Conservation (phyloP, 2,329 filamentous ascomycete genomes). For the Coccinonectria pachysandricola region DNA sequence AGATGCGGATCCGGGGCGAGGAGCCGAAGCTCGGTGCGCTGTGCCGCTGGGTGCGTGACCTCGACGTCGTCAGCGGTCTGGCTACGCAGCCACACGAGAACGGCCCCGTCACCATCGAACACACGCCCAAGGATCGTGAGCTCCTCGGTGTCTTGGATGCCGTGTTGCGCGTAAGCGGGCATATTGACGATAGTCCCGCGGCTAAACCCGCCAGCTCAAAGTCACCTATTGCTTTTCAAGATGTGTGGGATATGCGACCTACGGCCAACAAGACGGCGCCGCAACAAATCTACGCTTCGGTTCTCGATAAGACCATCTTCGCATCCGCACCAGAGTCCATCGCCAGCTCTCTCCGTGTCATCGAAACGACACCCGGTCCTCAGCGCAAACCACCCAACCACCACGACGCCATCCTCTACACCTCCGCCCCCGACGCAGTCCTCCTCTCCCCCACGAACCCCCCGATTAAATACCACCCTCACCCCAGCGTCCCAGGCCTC, state of each 20-base stretch:
- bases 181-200: conserved; percentile 39
- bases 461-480: conserved; percentile 43
- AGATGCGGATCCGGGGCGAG: conserved; percentile 58
- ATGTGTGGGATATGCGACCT: conserved; percentile 49
- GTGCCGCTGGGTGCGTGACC: conserved; percentile 62
- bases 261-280: conserved; percentile 25
- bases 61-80: conserved; percentile 58
- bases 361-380: conserved; percentile 50
- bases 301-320: conserved; percentile 48
- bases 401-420: conserved; percentile 55
- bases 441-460: conserved; percentile 34
- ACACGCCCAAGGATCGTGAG: conserved; percentile 39
- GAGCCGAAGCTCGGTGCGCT: conserved; percentile 58
- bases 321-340: conserved; percentile 26
- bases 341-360: conserved; percentile 38
- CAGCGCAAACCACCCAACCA: conserved; percentile 58
- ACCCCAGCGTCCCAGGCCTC: conserved; percentile 53
- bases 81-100: conserved; percentile 42
- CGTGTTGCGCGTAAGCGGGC: conserved; percentile 52
- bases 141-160: conserved; percentile 53
- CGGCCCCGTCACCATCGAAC: conserved; percentile 19
- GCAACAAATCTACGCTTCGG: conserved; percentile 42
- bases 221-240: conserved; percentile 45
- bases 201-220: conserved; percentile 22
- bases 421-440: conserved; percentile 47